Evolutionary conservation across 805 yeast species (phyloP), one percentile per base, ranked within the genome.

Genomic region (Teunomyces funiuensis): DNA sequence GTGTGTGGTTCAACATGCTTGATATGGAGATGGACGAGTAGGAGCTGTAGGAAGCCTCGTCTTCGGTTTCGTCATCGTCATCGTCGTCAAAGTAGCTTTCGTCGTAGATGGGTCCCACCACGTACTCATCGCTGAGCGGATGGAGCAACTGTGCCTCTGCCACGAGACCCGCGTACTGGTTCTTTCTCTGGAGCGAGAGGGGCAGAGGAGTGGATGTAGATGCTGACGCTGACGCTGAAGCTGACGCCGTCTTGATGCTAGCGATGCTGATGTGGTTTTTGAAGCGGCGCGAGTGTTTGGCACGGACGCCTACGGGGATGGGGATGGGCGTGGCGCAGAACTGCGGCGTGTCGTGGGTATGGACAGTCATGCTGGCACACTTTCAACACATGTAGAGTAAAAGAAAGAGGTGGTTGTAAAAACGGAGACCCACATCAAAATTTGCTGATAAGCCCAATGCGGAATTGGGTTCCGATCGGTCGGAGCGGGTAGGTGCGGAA

Each of bases 41-140:
- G 19, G 40, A 23, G 16, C 23, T 26, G 14, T 41, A 41, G 25
- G 36, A 41, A 15, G 40, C 19, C 13, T 36, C 38, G 10, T 25
- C 38, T 6, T 34, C 30, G 23, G 23, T 5, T 6, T 34, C 30
- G 23, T 34, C 15, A 6, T 34, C 31, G 15, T 36, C 31, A 10
- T 36, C 38, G 31, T 36, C 38, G 14, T 37, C 40, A 18, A 31
- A 31, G 23, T 17, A 17, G 13, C 22, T 10, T 11, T 37, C 41
- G 20, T 40, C 28, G 15, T 26, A 31, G 18, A 20, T 13, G 4
- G 34, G 28, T 13, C 37, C 37, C 20, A 33, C 10, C 9, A 41
- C 44, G 23, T 41, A 41, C 26, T 41, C 43, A 37, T 41, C 39
- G 38, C 40, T 30, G 14, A 39, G 22, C 11, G 47, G 36, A 19